Evolutionary conservation across 139 green algal species (phyloP).

Genomic region (Volvox africanus): DNA sequence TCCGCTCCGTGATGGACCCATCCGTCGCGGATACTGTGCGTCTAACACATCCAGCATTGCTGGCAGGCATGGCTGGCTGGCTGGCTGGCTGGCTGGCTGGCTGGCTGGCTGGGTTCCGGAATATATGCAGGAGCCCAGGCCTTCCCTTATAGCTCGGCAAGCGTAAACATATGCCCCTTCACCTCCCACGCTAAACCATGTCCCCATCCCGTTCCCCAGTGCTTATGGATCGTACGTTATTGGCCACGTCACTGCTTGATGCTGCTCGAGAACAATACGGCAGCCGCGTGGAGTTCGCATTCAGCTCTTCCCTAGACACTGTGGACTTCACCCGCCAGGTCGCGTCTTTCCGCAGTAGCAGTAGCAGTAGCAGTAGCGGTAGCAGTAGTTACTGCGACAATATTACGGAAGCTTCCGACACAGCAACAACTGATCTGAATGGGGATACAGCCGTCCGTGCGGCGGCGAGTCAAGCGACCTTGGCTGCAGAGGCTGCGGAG

Average conservation of each 20-base stretch:
- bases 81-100: no score
- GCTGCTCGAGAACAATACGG: constrained; percentile 3
- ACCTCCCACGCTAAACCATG: neutral
- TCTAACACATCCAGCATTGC: no score
- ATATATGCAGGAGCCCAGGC: no score
- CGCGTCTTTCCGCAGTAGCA: neutral
- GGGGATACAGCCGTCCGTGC: neutral
- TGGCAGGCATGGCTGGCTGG: no score
- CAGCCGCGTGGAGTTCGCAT: constrained; percentile 14
- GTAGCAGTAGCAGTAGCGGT: neutral
- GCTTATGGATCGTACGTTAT: constrained; percentile 36
- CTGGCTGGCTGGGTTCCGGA: no score
- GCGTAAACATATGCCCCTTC: no score
- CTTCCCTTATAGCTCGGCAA: no score
- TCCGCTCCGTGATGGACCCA: no score
- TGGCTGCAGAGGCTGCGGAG: neutral
- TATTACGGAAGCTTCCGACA: neutral
- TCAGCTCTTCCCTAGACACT: neutral
- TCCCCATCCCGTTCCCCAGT: neutral
- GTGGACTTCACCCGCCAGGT: neutral
- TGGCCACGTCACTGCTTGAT: constrained; percentile 23
- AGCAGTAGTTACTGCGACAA: neutral
- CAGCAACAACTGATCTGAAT: neutral
- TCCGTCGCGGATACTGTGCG: no score
- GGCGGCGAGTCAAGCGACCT: neutral